These are phyloP conservation scores for Solanum infundibuliforme DNA, from an alignment of 257 asterid genomes.

Conservation along the genomic window DNA sequence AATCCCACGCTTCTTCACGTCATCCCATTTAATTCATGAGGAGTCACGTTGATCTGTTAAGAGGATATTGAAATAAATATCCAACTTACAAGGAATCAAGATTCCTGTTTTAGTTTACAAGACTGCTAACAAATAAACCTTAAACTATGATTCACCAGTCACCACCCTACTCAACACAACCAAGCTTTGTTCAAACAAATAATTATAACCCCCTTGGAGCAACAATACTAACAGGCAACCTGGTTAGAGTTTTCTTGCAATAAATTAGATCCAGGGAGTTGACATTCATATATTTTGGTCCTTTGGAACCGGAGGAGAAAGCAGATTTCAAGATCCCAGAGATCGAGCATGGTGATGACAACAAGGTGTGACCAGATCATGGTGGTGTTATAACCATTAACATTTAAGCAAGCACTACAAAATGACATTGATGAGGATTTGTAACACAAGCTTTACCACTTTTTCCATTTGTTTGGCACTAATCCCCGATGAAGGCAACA, in stretches of 20 bases:
- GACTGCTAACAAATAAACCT: background rate
- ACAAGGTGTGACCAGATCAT: background rate
- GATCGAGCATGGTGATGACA: background rate
- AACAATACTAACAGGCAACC: background rate
- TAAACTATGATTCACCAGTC: background rate
- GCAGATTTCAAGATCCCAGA: background rate
- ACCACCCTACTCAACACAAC: background rate
- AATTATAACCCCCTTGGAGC: background rate
- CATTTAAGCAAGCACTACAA: background rate
- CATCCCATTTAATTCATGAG: background rate
- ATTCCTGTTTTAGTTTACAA: background rate
- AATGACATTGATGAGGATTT: background rate
- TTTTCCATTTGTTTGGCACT: background rate
- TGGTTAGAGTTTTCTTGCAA: background rate
- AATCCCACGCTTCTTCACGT: background rate
- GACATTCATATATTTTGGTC: background rate
- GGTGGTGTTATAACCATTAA: background rate
- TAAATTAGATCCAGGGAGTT: background rate
- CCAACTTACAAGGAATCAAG: constrained; percentile 3
- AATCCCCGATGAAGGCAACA: background rate
- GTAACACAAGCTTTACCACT: background rate
- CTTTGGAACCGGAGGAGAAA: background rate
- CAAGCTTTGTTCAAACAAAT: constrained; percentile 2
- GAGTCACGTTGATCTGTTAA: background rate
- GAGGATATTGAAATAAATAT: constrained; percentile 3